Evolutionary conservation across 208 protist species (phyloP), one percentile per base, ranked within the genome.

Genomic region (Balamuthia mandrillaris): DNA sequence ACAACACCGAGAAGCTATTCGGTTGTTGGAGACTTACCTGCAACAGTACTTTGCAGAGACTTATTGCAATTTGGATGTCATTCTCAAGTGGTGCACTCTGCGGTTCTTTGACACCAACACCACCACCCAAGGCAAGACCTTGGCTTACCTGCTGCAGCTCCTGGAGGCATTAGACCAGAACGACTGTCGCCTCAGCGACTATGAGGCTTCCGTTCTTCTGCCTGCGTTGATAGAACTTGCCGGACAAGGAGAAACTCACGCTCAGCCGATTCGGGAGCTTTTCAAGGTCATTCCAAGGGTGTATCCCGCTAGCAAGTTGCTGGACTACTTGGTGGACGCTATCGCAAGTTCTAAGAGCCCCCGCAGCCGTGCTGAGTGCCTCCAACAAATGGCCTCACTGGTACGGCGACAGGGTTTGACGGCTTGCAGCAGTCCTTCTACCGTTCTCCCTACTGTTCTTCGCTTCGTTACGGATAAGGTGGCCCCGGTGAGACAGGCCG

Each of bases 101-200:
- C 86, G 88, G 1, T 44, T 91, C 29, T 87, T 88, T 39, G 88
- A 91, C 45, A 83, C 58, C 42, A 90, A 89, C 72, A 37, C 78
- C n/a, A 16, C 47, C 1, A 74, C 65, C 16, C n/a, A 82, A 21
- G 35, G 84, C 44, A 89, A 91, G 83, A 29, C 58, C 9, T 3
- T 88, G 68, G 45, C 66, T 10, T 44, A 89, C 0, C 45, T 89
- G 6, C 7, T 70, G 7, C 12, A 16, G 0, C 39, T 87, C 16
- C 63, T 91, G 33, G 31, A 16, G 3, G 12, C 31, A 24, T 37
- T 89, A 31, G 75, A 81, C n/a, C 18, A 10, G 16, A 58, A 24
- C 27, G 66, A 29, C 14, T 86, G 86, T 52, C 39, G 42, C 2
- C 45, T 91, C 39, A 44, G 42, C 35, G 88, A 91, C n/a, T 86